A percentile compares a stretch with the other conserved stretches of the same genome.
phyloP scores from a whole-genome alignment of 1,284 basidiomycete species.

The Cystobasidium sp. region DNA sequence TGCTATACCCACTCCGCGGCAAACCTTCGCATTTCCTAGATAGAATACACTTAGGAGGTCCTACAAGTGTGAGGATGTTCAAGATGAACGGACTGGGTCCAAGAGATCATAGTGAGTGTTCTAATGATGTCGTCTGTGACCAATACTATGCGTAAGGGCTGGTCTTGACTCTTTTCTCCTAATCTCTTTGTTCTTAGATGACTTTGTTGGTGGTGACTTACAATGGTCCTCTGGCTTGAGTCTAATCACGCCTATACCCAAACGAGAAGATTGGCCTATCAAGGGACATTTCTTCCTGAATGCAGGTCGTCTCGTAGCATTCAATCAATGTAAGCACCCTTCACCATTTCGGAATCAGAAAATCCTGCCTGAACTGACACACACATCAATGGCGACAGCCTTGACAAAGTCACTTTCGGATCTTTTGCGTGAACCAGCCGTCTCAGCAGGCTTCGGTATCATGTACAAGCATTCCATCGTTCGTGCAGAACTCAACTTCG shows the following conservation, averaged over 20 bases:
- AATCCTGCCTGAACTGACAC: constrained; percentile 52
- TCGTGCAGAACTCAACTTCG: constrained; percentile 87
- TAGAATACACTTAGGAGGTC: constrained; percentile 91
- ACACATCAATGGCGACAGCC: constrained; percentile 57
- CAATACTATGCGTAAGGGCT: no score
- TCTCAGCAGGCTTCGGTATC: constrained; percentile 86
- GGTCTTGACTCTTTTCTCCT: background rate
- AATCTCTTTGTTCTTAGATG: constrained; percentile 53
- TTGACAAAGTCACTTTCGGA: constrained; percentile 58
- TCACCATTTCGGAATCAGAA: constrained; percentile 18
- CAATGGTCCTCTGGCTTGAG: constrained; percentile 84
- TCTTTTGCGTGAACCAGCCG: constrained; percentile 58
- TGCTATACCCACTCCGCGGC: constrained; percentile 64
- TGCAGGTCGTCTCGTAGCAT: constrained; percentile 75
- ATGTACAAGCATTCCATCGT: constrained; percentile 85
- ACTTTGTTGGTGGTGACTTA: constrained; percentile 87
- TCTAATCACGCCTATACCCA: constrained; percentile 77
- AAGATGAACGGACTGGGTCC: constrained; percentile 82
- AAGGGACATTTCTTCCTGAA: constrained; percentile 86
- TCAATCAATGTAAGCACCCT: constrained; percentile 64
- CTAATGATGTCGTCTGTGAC: background rate
- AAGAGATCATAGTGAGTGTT: constrained; percentile 69
- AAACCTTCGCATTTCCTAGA: constrained; percentile 69
- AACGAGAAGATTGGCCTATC: constrained; percentile 81
- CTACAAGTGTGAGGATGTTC: constrained; percentile 86